Base-by-base conservation (phyloP, 2,329 filamentous ascomycete genomes). In the Berkeleyomyces basicola region DNA sequence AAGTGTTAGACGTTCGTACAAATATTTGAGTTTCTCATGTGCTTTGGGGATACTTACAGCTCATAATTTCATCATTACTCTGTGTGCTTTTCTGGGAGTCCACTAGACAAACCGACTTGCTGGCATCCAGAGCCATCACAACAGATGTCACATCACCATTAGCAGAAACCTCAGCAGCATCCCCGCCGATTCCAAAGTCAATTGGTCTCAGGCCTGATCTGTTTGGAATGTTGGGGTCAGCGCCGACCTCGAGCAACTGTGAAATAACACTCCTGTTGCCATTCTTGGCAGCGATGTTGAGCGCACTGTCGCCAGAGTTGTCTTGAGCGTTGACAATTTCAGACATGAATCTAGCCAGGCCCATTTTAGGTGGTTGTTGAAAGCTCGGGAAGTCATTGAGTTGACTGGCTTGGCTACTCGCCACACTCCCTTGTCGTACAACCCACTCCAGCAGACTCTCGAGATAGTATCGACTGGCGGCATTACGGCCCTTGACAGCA, bases 261-360 rank as follows among this genome's bases (percentile, higher is more conserved):
- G 90, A 92, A 64, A 97, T 95, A 68, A 99, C 96, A 69, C 90
- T 95, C 62, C 87, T 81, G 71, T 96, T 97, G 31, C 90, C 90
- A 67, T 96, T 95, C 65, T 93, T 82, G 1, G 93, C 91, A 1
- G 92, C 93, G 66, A 97, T 86, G 68, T 96, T 96, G 23, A 99
- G 78, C 0, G 93, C 93, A 0, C 93, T 99, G 70, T 99, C 95
- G 0, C 93, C 93, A 42, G 88, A 87, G 69, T 91, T 90, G 72
- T 99, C 93, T 69, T 92, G 88, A 0, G 91, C 87, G 69, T 99
- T 97, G 65, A 99, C 92, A 72, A 99, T 95, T 70, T 97, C 91
- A 58, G 87, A 89, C 82, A 99, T 95, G 74, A 99, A 99, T 44
- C 90, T 85, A 39, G 89, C 91, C 61, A 99, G 80, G 33, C 87